Base-by-base conservation (phyloP, 345 rosid species). In the Populus pruinosa region DNA sequence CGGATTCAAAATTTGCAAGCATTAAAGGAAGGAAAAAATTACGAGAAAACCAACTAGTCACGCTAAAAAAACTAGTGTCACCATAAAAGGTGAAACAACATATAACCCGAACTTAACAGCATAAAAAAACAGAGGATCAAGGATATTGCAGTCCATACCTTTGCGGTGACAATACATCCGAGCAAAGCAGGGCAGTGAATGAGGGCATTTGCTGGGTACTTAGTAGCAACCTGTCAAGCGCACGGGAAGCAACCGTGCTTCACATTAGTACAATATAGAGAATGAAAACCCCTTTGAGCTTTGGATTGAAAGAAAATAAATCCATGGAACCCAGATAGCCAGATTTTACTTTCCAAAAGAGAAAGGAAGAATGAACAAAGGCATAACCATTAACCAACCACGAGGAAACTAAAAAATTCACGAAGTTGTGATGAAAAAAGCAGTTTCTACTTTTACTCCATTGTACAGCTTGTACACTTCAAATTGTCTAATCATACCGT, bases 131-230 rank as follows among this genome's bases (percentile, higher is more conserved):
- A 10, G 13, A 59, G 64, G 64, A 59, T 59, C 29, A 1, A n/a
- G 64, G 64, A 59, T 59, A 23, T 9, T 59, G 64, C 64, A 59
- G 29, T 59, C 64, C 64, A 8, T 65, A 94, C 98, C 97, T 92
- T 89, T 9, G 89, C 81, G 43, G 94, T 86, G 59, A 89, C 90
- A 38, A 96, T 82, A 76, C 89, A 90, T 63, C 79, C 76, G 17
- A 94, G 88, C 87, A 96, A 79, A 50, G 83, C 83, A 44, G 94
- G 93, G 33, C 99, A 93, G 84, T 96, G 99, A 39, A 84, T 85
- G 56, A 91, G 89, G 17, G 97, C 94, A 86, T 86, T 94, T 5
- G 94, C 79, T 1, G 92, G 97, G 83, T 76, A 90, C 82, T 90
- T 89, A 25, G 98, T 91, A 69, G 99, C 91, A 69, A 93, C 99